phyloP scores from a whole-genome alignment of 2,329 filamentous ascomycete species.

The Ophiocordyceps camponoti-saundersi region DNA sequence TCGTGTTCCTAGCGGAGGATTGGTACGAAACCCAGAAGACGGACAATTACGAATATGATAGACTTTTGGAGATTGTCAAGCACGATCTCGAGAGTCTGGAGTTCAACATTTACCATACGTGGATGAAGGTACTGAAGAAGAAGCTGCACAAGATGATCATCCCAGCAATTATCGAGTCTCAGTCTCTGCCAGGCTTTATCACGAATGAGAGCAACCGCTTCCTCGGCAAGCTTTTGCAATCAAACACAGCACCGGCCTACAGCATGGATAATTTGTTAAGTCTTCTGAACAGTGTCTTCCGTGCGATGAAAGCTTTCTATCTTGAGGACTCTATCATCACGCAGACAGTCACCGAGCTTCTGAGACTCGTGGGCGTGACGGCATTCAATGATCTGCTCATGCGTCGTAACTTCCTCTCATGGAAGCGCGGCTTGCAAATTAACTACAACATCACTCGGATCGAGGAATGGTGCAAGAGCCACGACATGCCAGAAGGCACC shows the following conservation, averaged over 20 bases:
- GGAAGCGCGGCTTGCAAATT: conserved; percentile 98
- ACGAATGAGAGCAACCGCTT: conserved; percentile 98
- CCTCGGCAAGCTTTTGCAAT: conserved; percentile 87
- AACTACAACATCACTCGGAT: conserved; percentile 99
- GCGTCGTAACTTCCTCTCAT: conserved; percentile 95
- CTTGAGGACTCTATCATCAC: conserved; percentile 91
- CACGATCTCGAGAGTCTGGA: conserved; percentile 95
- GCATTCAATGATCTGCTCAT: conserved; percentile 97
- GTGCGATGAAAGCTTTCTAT: conserved; percentile 98
- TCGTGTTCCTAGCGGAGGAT: conserved; percentile 96
- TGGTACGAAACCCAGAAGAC: conserved; percentile 99
- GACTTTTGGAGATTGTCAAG: conserved; percentile 94
- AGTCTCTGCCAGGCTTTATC: conserved; percentile 93
- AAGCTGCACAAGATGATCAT: conserved; percentile 99
- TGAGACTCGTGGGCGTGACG: conserved; percentile 86
- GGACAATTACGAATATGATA: conserved; percentile 97
- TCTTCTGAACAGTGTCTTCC: conserved; percentile 90
- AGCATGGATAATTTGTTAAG: conserved; percentile 98
- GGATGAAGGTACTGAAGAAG: conserved; percentile 99
- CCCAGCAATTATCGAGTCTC: conserved; percentile 95
- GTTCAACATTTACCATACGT: conserved; percentile 99
- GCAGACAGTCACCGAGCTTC: conserved; percentile 85
- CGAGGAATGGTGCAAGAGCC: conserved; percentile 99
- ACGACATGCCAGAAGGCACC: conserved; percentile 97
- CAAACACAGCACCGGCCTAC: conserved; percentile 82